Percentiles rank a stretch among this genome's conserved stretches.
These are phyloP conservation scores for Scutellaria baicalensis DNA, from an alignment of 257 asterid species.

Conservation along the genomic window DNA sequence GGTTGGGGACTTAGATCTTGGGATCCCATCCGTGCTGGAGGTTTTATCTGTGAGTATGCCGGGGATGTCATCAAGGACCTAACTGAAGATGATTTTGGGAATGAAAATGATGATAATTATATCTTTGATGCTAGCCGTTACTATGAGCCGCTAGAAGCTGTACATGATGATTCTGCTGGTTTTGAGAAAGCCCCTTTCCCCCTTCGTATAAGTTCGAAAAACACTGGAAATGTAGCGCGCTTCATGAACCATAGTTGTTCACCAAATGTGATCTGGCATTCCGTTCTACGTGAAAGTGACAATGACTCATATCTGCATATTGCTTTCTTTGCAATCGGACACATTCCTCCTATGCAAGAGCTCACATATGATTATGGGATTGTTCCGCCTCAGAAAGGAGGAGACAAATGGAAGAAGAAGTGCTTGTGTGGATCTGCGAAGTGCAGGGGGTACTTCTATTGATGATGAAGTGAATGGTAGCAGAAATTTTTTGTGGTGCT, in stretches of 20 bases:
- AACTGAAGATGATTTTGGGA: constrained; percentile 31
- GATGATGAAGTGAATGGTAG: constrained; percentile 1
- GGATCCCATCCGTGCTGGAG: constrained; percentile 88
- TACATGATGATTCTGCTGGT: constrained; percentile 31
- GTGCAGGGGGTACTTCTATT: constrained; percentile 78
- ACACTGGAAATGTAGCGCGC: constrained; percentile 79
- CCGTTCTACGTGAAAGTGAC: constrained; percentile 64
- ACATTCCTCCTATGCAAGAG: constrained; percentile 96
- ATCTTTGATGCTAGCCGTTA: constrained; percentile 74
- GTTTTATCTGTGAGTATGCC: constrained; percentile 84
- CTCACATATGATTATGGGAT: constrained; percentile 78
- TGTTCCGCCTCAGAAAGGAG: constrained; percentile 45
- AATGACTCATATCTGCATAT: constrained; percentile 54
- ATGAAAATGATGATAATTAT: constrained; percentile 41
- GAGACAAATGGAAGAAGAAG: constrained; percentile 51
- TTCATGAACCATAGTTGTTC: constrained; percentile 96
- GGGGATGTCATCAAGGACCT: constrained; percentile 61
- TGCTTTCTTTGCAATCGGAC: constrained; percentile 77
- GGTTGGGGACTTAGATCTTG: constrained; percentile 99
- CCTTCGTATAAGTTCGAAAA: constrained; percentile 58
- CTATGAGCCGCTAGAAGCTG: constrained; percentile 49
- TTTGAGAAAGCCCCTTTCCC: constrained; percentile 51
- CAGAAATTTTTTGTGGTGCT: constrained; percentile 14
- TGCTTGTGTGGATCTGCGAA: constrained; percentile 71
- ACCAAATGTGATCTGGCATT: constrained; percentile 82